A percentile compares a stretch with the other conserved stretches of the same genome.
These are phyloP conservation scores for Keithomyces neogunnii DNA, from an alignment of 2,329 filamentous ascomycete species.

Conservation along the genomic window DNA sequence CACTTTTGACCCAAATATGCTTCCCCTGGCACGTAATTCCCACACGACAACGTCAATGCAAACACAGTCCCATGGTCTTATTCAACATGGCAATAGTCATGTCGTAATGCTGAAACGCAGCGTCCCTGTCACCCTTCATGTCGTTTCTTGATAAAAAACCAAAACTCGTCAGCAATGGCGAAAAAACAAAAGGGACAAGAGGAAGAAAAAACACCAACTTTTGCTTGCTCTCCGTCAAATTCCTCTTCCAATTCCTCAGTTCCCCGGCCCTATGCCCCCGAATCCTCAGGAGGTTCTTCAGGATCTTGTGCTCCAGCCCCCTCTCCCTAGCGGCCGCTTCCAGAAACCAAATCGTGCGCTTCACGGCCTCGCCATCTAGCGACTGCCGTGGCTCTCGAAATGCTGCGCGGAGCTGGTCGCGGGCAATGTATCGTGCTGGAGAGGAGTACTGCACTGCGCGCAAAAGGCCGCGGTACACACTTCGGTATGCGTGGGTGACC, in stretches of 20 bases:
- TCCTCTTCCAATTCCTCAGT: constrained; percentile 12
- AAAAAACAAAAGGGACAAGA: too few species aligned
- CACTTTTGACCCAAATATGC: too few species aligned
- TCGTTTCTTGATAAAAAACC: constrained; percentile 8
- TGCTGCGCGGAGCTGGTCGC: constrained; percentile 49
- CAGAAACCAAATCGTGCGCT: constrained; percentile 64
- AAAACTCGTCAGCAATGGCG: too few species aligned
- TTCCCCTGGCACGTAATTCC: not conserved
- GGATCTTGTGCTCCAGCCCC: constrained; percentile 63
- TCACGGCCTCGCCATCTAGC: constrained; percentile 45
- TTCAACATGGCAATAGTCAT: constrained; percentile 67
- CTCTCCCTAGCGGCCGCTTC: constrained; percentile 51
- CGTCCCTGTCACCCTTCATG: constrained; percentile 13
- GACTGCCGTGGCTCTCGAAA: constrained; percentile 39
- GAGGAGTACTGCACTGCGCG: constrained; percentile 63
- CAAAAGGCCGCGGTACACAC: constrained; percentile 58
- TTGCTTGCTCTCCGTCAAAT: constrained; percentile 13
- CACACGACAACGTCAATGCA: constrained; percentile 32
- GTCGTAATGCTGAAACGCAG: constrained; percentile 53
- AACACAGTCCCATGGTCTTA: constrained; percentile 59
- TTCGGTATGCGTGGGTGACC: constrained; percentile 58
- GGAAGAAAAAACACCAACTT: constrained; percentile 9
- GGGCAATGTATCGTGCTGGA: constrained; percentile 55
- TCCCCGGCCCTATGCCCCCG: constrained; percentile 11
- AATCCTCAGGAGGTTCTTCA: constrained; percentile 55